A percentile compares a stretch with the other conserved stretches of the same genome.
Evolutionary conservation across 306 rosid genomes (phyloP).

Genomic region (Dryas octopetala): DNA sequence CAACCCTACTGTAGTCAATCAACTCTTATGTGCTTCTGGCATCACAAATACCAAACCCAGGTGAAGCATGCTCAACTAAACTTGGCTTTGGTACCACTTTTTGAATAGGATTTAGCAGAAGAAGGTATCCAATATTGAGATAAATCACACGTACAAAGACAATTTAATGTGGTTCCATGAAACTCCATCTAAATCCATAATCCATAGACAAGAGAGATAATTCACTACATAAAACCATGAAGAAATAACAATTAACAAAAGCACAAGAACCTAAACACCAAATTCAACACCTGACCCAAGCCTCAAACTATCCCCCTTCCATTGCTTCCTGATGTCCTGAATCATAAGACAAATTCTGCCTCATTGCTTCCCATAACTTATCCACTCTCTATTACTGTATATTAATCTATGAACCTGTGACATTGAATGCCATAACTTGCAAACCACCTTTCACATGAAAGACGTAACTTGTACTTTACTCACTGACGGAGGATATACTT

Average conservation of each 20-base stretch:
- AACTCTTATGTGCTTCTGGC: background rate
- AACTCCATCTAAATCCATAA: background rate
- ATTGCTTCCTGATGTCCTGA: background rate
- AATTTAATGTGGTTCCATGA: background rate
- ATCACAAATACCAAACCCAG: background rate
- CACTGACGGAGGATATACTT: background rate
- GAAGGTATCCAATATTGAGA: background rate
- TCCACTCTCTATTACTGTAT: no score
- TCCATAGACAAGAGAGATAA: no score
- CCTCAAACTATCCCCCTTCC: background rate
- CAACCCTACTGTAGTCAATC: background rate
- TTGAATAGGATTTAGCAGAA: background rate
- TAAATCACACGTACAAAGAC: background rate
- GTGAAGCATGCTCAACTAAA: background rate
- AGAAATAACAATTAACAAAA: background rate
- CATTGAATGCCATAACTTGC: no score
- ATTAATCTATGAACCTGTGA: no score
- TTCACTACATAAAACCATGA: background rate
- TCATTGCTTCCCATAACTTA: background rate
- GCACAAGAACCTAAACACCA: background rate
- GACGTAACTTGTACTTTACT: no score
- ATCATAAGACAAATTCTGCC: background rate
- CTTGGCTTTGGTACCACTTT: background rate
- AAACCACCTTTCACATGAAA: no score
- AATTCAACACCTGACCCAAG: background rate